phyloP scores from a whole-genome alignment of 768 basidiomycete species.

The Pulveroboletus sp. region DNA sequence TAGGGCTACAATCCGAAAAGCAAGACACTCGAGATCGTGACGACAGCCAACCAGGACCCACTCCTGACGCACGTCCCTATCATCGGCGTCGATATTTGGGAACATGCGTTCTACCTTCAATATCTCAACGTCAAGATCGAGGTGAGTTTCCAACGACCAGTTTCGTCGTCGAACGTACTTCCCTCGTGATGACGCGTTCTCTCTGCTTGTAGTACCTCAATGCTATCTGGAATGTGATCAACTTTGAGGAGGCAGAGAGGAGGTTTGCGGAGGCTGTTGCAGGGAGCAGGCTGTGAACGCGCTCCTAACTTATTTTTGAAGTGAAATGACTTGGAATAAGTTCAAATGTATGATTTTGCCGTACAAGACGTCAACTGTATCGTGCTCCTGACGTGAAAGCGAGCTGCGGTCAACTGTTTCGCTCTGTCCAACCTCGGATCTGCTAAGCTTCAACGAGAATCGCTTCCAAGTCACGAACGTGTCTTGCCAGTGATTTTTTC shows the following conservation, averaged over 20 bases:
- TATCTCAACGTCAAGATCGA: constrained; percentile 94
- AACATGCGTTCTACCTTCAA: constrained; percentile 95
- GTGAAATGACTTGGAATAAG: no score
- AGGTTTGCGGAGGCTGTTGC: constrained; percentile 43
- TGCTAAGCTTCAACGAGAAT: no score
- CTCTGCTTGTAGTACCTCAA: constrained; percentile 55
- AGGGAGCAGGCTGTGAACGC: constrained; percentile 33
- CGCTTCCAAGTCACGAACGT: no score
- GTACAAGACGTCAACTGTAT: neutral
- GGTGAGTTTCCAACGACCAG: constrained; percentile 44
- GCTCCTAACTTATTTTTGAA: neutral
- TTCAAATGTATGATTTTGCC: neutral
- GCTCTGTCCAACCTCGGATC: no score
- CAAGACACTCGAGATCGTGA: constrained; percentile 77
- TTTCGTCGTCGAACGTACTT: neutral
- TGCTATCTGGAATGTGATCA: constrained; percentile 70
- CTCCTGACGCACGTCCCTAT: constrained; percentile 70
- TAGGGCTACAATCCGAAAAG: constrained; percentile 67
- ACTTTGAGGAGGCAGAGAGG: constrained; percentile 70
- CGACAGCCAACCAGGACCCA: constrained; percentile 96
- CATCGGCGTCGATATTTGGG: constrained; percentile 94
- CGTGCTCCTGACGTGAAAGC: neutral
- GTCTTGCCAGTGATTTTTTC: no score
- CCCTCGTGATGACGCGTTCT: neutral
- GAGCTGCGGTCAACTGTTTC: no score